A percentile compares a stretch with the other conserved stretches of the same genome.
These are phyloP conservation scores for Mycena capillaripes DNA, from an alignment of 768 basidiomycete species.

Conservation along the genomic window DNA sequence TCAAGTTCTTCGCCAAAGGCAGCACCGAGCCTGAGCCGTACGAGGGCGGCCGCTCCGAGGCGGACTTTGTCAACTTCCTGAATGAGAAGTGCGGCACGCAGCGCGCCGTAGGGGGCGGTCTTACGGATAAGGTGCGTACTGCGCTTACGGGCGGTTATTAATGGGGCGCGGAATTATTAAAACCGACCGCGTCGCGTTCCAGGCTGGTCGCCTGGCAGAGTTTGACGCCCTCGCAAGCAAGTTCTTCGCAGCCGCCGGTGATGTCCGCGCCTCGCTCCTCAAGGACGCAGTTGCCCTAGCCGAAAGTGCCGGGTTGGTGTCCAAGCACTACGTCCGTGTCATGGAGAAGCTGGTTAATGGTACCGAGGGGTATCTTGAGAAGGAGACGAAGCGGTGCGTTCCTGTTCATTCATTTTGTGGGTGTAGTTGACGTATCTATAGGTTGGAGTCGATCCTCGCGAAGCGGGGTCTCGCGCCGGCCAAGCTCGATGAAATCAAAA, in stretches of 20 bases:
- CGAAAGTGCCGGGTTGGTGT: slow-evolving; percentile 61
- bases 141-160: slow-evolving; percentile 14
- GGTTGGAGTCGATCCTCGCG: slow-evolving; percentile 80
- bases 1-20: slow-evolving; percentile 93
- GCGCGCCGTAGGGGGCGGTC: slow-evolving; percentile 85
- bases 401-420: slow-evolving; percentile 8
- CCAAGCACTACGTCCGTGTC: slow-evolving; percentile 87
- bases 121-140: slow-evolving; percentile 75
- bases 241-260: slow-evolving; percentile 75
- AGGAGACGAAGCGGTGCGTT: slow-evolving; percentile 86
- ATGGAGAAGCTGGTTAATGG: slow-evolving; percentile 89
- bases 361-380: slow-evolving; percentile 82
- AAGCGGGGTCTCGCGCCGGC: slow-evolving; percentile 82
- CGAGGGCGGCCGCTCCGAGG: slow-evolving; percentile 77
- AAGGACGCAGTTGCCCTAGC: slow-evolving; percentile 74
- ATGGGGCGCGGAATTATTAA: slow-evolving; percentile 14
- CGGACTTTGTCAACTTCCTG: slow-evolving; percentile 82
- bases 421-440: slow-evolving; percentile 44
- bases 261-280: slow-evolving; percentile 71
- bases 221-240: slow-evolving; percentile 84
- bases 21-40: slow-evolving; percentile 77
- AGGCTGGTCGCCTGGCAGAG: slow-evolving; percentile 87
- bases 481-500: slow-evolving; percentile 94
- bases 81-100: slow-evolving; percentile 91
- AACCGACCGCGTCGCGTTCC: slow-evolving; percentile 22